Base-by-base conservation (phyloP, 257 asterid genomes). In the Lycium ferocissimum region DNA sequence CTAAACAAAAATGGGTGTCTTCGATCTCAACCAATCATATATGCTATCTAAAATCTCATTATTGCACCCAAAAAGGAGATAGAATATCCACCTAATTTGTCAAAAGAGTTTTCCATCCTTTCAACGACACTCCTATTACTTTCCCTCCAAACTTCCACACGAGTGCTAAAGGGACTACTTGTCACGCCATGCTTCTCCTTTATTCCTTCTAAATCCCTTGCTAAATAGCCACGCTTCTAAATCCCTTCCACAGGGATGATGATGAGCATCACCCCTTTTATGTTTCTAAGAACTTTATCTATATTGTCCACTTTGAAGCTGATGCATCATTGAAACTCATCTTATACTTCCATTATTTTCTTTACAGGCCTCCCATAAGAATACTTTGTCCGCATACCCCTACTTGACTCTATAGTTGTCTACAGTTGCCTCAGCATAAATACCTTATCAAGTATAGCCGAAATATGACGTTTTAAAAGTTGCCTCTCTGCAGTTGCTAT, bases 401-500 rank as follows among this genome's bases (percentile, higher is more conserved):
- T 40, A 38, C 79, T 9, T 17, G 79, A 40, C 79, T 40, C 54
- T 70, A 70, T 18, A 70, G 79, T 40, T 70, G 56, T 70, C 45
- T 38, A 70, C 54, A 70, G 56, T 40, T 69, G 38, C 17, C 54
- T 70, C 79, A 70, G 79, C 79, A 70, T 69, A 38, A 86, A 82
- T 76, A 92, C 99, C 96, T 96, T 96, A 86, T 96, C 99, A 86
- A 97, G 93, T 88, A 95, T 93, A n/a, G 94, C 93, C 85, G 93
- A 86, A 83, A 90, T 89, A 79, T 95, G 99, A 43, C 94, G 91
- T 88, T 95, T 95, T 84, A 97, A 95, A 79, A 97, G 94, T 87
- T 94, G 97, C 79, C 80, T 90, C 89, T 97, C 99, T 87, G 96
- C 94, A 59, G 98, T 93, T 62, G 95, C 94, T 84, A 97, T 92